Conservation (phyloP, 164 flowering plant genomes). For the Chimonanthus salicifolius region DNA sequence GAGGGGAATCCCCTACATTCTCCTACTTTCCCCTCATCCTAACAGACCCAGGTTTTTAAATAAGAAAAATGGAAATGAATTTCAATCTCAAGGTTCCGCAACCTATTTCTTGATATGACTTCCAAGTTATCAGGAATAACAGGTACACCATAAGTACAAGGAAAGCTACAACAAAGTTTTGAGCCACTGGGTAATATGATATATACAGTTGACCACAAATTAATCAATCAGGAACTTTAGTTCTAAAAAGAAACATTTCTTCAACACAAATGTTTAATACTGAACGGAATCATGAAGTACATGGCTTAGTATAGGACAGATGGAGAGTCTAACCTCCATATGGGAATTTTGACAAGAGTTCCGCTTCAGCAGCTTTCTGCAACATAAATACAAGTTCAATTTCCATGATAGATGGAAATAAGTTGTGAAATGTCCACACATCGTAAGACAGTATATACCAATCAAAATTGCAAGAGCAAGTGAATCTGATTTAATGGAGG, state of each 20-base stretch:
- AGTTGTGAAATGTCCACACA: neutral
- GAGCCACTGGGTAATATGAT: neutral
- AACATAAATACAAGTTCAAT: conserved; percentile 2
- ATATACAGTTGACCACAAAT: neutral
- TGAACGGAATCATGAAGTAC: neutral
- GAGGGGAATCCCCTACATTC: too few relatives aligned
- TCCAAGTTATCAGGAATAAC: neutral
- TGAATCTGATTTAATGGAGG: too few relatives aligned
- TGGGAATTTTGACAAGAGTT: conserved; percentile 72
- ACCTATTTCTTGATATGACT: neutral
- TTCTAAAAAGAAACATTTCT: neutral
- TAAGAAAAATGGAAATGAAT: neutral
- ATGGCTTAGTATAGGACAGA: neutral
- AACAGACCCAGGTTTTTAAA: too few relatives aligned
- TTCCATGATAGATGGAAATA: neutral
- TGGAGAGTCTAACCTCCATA: conserved; percentile 60
- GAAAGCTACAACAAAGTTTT: neutral
- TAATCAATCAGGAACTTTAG: too few relatives aligned
- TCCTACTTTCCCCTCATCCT: too few relatives aligned
- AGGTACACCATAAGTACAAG: neutral
- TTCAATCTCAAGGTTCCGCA: neutral
- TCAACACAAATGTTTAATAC: neutral
- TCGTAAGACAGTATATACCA: neutral
- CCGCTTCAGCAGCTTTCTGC: conserved; percentile 94
- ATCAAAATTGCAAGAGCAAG: too few relatives aligned